Evolutionary conservation across 2,329 filamentous ascomycete species (phyloP).

Genomic region (Orbilia oligospora): DNA sequence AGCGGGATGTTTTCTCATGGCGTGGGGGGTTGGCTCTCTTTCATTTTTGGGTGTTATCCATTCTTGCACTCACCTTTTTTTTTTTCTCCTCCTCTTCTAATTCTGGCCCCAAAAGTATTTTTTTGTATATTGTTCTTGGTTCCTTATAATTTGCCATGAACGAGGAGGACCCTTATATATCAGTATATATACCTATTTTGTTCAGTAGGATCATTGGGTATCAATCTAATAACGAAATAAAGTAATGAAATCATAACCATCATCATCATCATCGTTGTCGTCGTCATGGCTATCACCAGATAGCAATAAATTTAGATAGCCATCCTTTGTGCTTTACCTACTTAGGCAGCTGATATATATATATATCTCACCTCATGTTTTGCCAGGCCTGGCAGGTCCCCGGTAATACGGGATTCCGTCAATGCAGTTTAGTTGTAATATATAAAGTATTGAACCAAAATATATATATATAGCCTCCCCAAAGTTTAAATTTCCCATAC

Average conservation of each 20-base stretch:
- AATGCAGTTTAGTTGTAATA: too few species aligned
- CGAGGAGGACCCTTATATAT: not conserved
- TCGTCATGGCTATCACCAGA: too few species aligned
- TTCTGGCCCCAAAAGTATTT: constrained; percentile 5
- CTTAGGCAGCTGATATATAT: too few species aligned
- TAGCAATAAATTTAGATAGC: too few species aligned
- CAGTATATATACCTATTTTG: not conserved
- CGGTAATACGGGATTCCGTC: too few species aligned
- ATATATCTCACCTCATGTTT: too few species aligned
- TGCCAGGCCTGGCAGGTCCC: too few species aligned
- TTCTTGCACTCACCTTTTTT: not conserved
- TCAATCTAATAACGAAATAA: constrained; percentile 20
- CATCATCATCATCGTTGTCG: not conserved
- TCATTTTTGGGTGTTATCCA: constrained; percentile 4
- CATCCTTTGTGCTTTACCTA: not conserved
- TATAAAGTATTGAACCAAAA: not conserved
- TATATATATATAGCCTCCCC: not conserved
- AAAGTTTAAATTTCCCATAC: not conserved
- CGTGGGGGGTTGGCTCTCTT: constrained; percentile 3
- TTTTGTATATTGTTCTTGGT: constrained; percentile 5
- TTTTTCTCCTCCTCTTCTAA: not conserved
- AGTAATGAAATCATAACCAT: not conserved
- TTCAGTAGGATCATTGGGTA: not conserved
- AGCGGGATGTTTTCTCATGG: constrained; percentile 5
- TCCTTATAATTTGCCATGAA: not conserved